These are phyloP conservation scores for Camelina hispida DNA, from an alignment of 345 rosid genomes.

Conservation along the genomic window DNA sequence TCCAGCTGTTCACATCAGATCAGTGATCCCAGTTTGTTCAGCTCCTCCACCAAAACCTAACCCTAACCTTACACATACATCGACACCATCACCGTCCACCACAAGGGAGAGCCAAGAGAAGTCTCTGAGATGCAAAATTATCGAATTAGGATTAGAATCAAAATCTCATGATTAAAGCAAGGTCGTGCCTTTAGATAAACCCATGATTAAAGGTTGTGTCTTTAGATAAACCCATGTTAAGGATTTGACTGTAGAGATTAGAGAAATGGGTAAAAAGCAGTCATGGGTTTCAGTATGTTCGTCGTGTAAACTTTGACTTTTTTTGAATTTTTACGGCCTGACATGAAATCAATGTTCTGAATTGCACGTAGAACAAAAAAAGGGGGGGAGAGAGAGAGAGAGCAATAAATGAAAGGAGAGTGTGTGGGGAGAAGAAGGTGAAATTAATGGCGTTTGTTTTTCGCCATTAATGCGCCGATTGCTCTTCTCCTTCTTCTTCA, in stretches of 20 bases:
- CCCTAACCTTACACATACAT: background rate
- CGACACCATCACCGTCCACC: background rate
- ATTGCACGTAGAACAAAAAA: slow-evolving; percentile 37
- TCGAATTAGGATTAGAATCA: slow-evolving; percentile 23
- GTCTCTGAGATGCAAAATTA: slow-evolving; percentile 9
- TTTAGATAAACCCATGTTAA: slow-evolving; percentile 32
- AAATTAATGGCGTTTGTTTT: slow-evolving; percentile 55
- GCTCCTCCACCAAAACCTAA: slow-evolving; percentile 52
- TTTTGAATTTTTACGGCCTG: slow-evolving; percentile 43
- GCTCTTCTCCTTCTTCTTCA: slow-evolving; percentile 44
- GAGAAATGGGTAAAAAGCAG: background rate
- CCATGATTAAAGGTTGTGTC: slow-evolving; percentile 32
- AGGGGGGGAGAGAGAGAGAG: slow-evolving; percentile 37
- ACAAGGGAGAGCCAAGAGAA: slow-evolving; percentile 25
- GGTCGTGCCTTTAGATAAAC: slow-evolving; percentile 27
- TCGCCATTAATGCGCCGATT: slow-evolving; percentile 63
- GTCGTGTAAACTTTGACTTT: slow-evolving; percentile 39
- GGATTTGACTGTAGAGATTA: slow-evolving; percentile 9
- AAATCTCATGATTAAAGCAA: too few relatives aligned
- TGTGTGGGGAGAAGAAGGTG: slow-evolving; percentile 46
- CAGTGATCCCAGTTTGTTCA: slow-evolving; percentile 80
- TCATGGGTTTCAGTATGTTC: slow-evolving; percentile 35
- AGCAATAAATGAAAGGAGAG: slow-evolving; percentile 50
- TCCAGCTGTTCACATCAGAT: slow-evolving; percentile 77
- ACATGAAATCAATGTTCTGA: slow-evolving; percentile 44